A percentile compares a stretch with the other conserved stretches of the same genome.
phyloP scores from a whole-genome alignment of 1,284 basidiomycete species.

The Quambalaria eucalypti region DNA sequence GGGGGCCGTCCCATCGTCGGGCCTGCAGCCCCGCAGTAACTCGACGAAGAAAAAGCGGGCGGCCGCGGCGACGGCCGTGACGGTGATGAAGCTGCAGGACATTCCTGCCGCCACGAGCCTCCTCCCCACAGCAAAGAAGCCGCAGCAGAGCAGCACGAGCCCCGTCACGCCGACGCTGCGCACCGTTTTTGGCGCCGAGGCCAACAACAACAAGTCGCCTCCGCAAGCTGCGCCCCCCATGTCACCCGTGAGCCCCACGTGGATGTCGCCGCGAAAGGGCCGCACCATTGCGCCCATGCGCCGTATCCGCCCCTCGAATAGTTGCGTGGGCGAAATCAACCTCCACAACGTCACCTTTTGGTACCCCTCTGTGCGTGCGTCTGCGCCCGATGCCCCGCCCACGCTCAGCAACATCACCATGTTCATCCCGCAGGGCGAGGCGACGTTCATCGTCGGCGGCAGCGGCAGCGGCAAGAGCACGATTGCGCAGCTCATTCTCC shows the following conservation, averaged over 20 bases:
- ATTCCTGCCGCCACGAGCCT: not conserved
- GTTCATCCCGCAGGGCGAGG: constrained; percentile 70
- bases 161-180: constrained; percentile 2
- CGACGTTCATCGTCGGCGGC: constrained; percentile 82
- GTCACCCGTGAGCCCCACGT: not conserved
- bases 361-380: constrained; percentile 65
- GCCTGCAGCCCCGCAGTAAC: not conserved
- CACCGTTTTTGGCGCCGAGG: too few species aligned
- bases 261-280: not conserved
- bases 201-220: too few species aligned
- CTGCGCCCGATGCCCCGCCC: constrained; percentile 51
- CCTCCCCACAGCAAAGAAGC: not conserved
- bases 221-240: too few species aligned
- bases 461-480: constrained; percentile 91
- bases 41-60: not conserved
- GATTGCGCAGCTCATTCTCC: constrained; percentile 68
- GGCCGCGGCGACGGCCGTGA: not conserved
- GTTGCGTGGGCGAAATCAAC: constrained; percentile 62
- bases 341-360: constrained; percentile 69
- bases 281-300: constrained; percentile 15
- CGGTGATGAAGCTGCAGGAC: not conserved
- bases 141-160: not conserved
- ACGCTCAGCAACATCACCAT: constrained; percentile 61
- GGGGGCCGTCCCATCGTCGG: not conserved
- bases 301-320: constrained; percentile 15